Evolutionary conservation across 306 rosid genomes (phyloP).

Genomic region (Cucurbita moschata): DNA sequence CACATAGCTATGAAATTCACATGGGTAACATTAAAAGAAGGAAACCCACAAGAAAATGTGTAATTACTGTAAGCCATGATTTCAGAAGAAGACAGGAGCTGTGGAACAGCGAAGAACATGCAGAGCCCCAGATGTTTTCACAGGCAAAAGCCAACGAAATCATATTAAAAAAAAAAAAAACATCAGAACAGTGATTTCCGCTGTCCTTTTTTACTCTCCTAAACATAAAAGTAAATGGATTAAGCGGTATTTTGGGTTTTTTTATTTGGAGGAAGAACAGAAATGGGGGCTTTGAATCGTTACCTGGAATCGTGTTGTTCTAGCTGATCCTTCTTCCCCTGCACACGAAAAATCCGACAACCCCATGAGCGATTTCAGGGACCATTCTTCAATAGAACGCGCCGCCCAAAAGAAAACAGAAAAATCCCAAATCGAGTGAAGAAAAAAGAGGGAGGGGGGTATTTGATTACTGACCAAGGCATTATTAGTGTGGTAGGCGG

Average conservation of each 20-base stretch:
- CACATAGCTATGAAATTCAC: no score
- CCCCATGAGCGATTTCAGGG: background rate
- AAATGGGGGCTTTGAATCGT: background rate
- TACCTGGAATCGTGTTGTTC: background rate
- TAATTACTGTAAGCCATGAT: background rate
- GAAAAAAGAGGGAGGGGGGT: background rate
- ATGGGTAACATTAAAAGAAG: no score
- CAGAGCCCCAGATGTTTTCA: conserved; percentile 29
- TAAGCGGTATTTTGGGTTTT: no score
- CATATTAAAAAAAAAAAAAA: background rate
- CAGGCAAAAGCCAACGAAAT: no score
- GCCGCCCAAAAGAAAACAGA: background rate
- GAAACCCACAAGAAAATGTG: background rate
- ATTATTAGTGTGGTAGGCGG: background rate
- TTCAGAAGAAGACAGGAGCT: background rate
- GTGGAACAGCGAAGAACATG: conserved; percentile 70
- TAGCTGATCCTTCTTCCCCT: background rate
- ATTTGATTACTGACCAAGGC: conserved; percentile 36
- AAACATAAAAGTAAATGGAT: no score
- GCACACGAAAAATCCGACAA: background rate
- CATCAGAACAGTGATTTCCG: conserved; percentile 46
- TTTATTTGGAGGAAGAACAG: background rate
- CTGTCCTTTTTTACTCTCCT: conserved; percentile 9
- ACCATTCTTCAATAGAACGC: no score
- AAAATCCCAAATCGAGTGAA: background rate